Percentiles rank a stretch among this genome's conserved stretches.
Evolutionary conservation across 768 basidiomycete species (phyloP).

Genomic region (Tricholoma sp.): DNA sequence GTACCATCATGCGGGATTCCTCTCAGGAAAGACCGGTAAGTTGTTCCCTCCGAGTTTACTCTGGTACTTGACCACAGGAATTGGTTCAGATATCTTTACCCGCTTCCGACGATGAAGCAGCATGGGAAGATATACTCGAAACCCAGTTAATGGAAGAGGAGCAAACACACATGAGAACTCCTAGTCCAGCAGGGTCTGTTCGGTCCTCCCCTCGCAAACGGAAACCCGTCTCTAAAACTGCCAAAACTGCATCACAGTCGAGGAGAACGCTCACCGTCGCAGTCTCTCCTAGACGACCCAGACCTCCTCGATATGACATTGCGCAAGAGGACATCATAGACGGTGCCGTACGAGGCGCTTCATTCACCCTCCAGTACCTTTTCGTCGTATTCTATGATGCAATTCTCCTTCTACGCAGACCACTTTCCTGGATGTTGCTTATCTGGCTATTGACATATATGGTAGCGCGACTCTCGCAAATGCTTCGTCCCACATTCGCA

Average conservation of each 20-base stretch:
- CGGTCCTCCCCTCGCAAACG: constrained; percentile 26
- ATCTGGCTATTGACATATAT: constrained; percentile 46
- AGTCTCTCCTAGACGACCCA: constrained; percentile 5
- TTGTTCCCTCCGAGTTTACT: too few species aligned
- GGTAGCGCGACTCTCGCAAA: constrained; percentile 32
- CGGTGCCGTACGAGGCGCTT: constrained; percentile 23
- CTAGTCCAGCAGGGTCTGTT: constrained; percentile 8
- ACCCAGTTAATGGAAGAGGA: constrained; percentile 13
- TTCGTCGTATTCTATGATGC: constrained; percentile 45
- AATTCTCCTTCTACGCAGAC: constrained; percentile 46
- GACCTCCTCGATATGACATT: constrained; percentile 12
- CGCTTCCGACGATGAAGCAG: constrained; percentile 13
- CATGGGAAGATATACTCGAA: constrained; percentile 29
- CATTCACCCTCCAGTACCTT: constrained; percentile 31
- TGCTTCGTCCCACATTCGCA: constrained; percentile 41
- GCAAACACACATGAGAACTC: constrained; percentile 5
- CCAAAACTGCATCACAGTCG: constrained; percentile 15
- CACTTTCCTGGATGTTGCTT: constrained; percentile 50
- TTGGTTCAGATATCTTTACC: constrained; percentile 4
- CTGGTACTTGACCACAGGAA: too few species aligned
- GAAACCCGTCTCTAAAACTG: constrained; percentile 16
- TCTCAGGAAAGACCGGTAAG: too few species aligned
- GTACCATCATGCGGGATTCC: too few species aligned
- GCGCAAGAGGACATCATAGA: constrained; percentile 21
- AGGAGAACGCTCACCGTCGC: constrained; percentile 11